A percentile compares a stretch with the other conserved stretches of the same genome.
Evolutionary conservation across 305 asterid species (phyloP).

Genomic region (Fraxinus dipetala): DNA sequence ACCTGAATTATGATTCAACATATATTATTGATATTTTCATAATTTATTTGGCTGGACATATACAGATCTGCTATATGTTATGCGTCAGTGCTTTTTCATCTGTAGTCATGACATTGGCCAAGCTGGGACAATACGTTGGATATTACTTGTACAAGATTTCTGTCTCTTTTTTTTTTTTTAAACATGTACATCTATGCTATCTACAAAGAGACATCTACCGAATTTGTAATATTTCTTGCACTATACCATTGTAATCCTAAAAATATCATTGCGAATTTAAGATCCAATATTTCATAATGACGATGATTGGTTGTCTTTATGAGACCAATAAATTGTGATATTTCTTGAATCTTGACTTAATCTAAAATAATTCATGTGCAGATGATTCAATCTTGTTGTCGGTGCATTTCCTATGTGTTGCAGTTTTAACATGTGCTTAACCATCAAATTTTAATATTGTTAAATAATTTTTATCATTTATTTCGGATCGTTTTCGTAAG

Average conservation of each 20-base stretch:
- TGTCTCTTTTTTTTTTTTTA: no score
- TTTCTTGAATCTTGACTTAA: background rate
- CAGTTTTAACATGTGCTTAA: background rate
- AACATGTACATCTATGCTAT: background rate
- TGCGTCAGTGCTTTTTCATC: background rate
- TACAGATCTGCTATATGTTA: background rate
- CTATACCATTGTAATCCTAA: background rate
- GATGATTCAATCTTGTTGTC: background rate
- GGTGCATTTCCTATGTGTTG: background rate
- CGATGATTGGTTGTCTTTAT: background rate
- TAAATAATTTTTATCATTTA: background rate
- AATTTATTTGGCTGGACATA: background rate
- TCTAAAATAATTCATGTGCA: background rate
- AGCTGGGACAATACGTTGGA: background rate
- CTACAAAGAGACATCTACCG: background rate
- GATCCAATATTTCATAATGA: background rate
- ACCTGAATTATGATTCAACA: background rate
- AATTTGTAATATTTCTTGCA: background rate
- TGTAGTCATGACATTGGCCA: background rate
- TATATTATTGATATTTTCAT: background rate
- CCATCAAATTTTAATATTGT: background rate
- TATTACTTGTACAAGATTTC: background rate
- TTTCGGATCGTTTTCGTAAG: background rate
- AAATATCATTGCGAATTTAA: background rate
- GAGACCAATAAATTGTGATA: background rate